A percentile compares a stretch with the other conserved stretches of the same genome.
phyloP scores from a whole-genome alignment of 1,139 yeast species.

The Zygosaccharomyces pseudobailii region DNA sequence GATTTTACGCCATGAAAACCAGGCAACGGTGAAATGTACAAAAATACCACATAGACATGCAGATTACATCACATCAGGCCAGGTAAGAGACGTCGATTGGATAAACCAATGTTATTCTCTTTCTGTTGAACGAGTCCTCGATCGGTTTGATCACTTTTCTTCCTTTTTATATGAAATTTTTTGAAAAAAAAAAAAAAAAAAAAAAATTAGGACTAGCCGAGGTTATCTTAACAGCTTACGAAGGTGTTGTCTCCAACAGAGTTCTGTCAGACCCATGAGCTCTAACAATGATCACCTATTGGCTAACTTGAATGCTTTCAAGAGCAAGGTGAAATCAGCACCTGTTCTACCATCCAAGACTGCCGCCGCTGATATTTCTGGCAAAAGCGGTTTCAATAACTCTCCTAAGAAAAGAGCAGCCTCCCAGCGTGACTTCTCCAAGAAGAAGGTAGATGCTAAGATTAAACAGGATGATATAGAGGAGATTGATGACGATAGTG shows the following conservation, averaged over 20 bases:
- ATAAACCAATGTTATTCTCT: background rate
- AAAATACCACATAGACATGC: background rate
- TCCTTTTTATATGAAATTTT: constrained; percentile 7
- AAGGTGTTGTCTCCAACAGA: background rate
- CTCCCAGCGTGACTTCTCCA: constrained; percentile 9
- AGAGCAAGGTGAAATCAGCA: constrained; percentile 51
- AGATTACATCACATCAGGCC: background rate
- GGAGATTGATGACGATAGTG: constrained; percentile 26
- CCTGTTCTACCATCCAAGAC: constrained; percentile 39
- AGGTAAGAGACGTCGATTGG: constrained; percentile 1
- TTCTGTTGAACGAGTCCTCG: background rate
- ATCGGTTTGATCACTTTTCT: background rate
- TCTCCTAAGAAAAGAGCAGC: constrained; percentile 14
- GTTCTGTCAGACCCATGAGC: constrained; percentile 9
- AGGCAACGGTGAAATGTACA: background rate
- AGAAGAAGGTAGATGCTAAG: constrained; percentile 16
- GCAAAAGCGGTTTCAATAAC: constrained; percentile 1
- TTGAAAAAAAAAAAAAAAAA: background rate
- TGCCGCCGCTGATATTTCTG: constrained; percentile 23
- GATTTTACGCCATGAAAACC: background rate
- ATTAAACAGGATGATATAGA: constrained; percentile 22
- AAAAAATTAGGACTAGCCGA: background rate
- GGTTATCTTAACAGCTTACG: background rate
- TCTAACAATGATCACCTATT: constrained; percentile 38
- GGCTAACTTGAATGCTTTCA: constrained; percentile 56